A percentile compares a stretch with the other conserved stretches of the same genome.
Conservation (phyloP, 441 rosid genomes). For the Arabidopsis hybrid region DNA sequence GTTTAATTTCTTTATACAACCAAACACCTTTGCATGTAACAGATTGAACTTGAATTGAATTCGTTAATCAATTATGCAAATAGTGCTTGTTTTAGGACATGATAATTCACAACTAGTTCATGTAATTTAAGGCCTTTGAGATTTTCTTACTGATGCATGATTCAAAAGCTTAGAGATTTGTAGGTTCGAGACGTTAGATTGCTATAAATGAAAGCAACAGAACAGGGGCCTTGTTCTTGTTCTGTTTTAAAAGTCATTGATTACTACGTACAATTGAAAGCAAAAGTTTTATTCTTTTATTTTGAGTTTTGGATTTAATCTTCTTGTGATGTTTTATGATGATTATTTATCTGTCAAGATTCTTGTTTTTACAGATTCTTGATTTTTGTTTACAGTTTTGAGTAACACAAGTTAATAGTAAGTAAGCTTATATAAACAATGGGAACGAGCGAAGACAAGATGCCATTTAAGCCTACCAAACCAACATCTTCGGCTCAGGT, state of each 20-base stretch:
- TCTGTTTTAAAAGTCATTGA: not conserved
- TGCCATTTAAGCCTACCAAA: conserved; percentile 75
- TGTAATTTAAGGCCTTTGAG: not conserved
- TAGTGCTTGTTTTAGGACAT: not conserved
- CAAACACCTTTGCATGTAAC: conserved; percentile 11
- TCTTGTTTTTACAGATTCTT: not conserved
- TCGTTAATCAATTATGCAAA: not conserved
- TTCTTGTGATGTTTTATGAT: not conserved
- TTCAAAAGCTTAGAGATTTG: no score
- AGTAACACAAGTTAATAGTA: conserved; percentile 35
- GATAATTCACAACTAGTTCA: conserved; percentile 4
- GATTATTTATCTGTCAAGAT: no score
- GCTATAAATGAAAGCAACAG: not conserved
- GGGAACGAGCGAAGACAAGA: conserved; percentile 74
- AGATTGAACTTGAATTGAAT: not conserved
- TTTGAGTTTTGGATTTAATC: conserved; percentile 9
- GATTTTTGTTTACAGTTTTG: conserved; percentile 48
- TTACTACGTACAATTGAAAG: not conserved
- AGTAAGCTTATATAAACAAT: conserved; percentile 1
- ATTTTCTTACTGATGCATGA: not conserved
- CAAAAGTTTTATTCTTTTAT: not conserved
- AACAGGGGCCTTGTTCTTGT: conserved; percentile 5
- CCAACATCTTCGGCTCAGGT: conserved; percentile 60
- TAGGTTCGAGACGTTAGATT: not conserved
- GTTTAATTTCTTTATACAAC: not conserved